Evolutionary conservation across 2,329 filamentous ascomycete species (phyloP).

Genomic region (Hymenoscyphus linearis): DNA sequence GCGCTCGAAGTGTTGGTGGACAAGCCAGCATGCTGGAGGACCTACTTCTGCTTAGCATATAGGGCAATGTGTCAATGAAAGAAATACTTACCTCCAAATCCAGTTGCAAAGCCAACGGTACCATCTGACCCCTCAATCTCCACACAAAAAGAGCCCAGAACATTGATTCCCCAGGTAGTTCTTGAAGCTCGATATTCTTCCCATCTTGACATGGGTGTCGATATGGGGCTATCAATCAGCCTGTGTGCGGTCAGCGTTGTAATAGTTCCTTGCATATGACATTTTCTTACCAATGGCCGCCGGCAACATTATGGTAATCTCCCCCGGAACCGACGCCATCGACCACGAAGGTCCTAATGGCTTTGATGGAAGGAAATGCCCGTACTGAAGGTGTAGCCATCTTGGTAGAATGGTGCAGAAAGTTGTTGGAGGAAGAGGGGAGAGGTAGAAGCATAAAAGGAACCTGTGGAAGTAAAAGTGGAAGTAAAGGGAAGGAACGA

Average conservation of each 20-base stretch:
- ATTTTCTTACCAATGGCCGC: constrained; percentile 55
- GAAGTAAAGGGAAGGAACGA: background rate
- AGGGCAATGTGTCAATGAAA: background rate
- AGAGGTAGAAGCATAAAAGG: background rate
- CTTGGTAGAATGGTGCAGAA: constrained; percentile 3
- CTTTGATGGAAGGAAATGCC: constrained; percentile 68
- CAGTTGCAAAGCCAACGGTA: constrained; percentile 89
- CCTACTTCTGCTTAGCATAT: constrained; percentile 38
- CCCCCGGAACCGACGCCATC: constrained; percentile 60
- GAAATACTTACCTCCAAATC: constrained; percentile 64
- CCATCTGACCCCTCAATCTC: constrained; percentile 87
- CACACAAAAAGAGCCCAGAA: constrained; percentile 84
- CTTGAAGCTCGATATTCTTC: constrained; percentile 81
- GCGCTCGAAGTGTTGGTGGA: constrained; percentile 87
- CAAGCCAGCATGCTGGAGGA: constrained; percentile 88
- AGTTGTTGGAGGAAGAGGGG: background rate
- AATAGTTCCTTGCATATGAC: background rate
- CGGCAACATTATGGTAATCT: constrained; percentile 89
- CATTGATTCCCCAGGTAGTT: constrained; percentile 94
- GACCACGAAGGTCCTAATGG: constrained; percentile 67
- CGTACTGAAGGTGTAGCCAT: constrained; percentile 27
- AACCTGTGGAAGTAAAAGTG: background rate
- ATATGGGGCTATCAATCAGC: constrained; percentile 88
- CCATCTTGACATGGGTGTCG: constrained; percentile 87
- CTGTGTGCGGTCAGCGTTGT: constrained; percentile 49